Percentiles rank a stretch among this genome's conserved stretches.
Evolutionary conservation across 495 filamentous ascomycete genomes (phyloP).

Genomic region (Annulohypoxylon moriforme): DNA sequence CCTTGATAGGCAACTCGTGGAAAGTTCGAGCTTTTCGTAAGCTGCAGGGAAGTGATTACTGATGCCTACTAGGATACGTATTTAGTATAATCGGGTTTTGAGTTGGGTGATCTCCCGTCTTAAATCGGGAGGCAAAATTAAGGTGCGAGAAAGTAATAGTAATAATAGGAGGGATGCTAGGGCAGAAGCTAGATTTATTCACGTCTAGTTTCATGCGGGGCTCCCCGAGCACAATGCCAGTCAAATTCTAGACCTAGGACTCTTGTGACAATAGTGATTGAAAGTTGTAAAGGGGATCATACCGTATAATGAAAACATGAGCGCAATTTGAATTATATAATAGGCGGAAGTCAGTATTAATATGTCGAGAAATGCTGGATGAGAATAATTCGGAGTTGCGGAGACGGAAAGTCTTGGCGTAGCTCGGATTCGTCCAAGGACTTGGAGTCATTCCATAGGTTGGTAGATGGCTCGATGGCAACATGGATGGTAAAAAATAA

Average conservation of each 20-base stretch:
- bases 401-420: constrained; percentile 31
- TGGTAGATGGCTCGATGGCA: neutral
- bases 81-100: neutral
- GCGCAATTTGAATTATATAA: constrained; percentile 22
- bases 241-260: constrained; percentile 5
- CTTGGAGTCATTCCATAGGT: constrained; percentile 12
- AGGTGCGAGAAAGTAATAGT: neutral
- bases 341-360: constrained; percentile 21
- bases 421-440: constrained; percentile 23
- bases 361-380: constrained; percentile 19
- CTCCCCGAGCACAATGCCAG: neutral
- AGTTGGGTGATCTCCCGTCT: neutral
- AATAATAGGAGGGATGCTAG: constrained; percentile 14
- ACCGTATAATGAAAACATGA: neutral
- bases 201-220: constrained; percentile 25
- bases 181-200: constrained; percentile 25
- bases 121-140: neutral
- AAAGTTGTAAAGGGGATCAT: neutral
- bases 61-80: neutral
- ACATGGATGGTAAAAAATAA: constrained; percentile 4
- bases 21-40: constrained; percentile 15
- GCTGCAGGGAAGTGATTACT: neutral
- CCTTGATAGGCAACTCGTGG: constrained; percentile 35
- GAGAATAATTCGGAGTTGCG: constrained; percentile 39
- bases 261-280: neutral